A percentile compares a stretch with the other conserved stretches of the same genome.
Evolutionary conservation across 179 eudicot species (phyloP).

Genomic region (Silene noctiflora): DNA sequence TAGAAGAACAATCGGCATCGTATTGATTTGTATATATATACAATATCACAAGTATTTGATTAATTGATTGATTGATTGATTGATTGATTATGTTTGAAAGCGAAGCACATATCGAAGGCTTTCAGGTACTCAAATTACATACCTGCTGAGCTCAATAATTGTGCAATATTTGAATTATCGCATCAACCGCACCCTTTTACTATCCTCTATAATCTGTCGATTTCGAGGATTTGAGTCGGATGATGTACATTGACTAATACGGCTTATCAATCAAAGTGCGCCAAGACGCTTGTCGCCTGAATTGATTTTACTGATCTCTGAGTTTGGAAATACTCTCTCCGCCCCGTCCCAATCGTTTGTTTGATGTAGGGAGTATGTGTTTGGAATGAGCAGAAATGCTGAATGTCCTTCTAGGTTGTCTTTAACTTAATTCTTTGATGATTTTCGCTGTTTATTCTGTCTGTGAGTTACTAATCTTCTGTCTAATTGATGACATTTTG

Average conservation of each 20-base stretch:
- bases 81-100: background rate
- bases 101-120: constrained; percentile 44
- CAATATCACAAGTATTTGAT: no score
- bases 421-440: background rate
- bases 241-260: constrained; percentile 4
- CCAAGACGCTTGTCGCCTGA: no score
- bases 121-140: constrained; percentile 19
- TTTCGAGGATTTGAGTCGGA: constrained; percentile 7
- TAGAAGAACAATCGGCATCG: no score
- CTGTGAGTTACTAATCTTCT: background rate
- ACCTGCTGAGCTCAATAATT: constrained; percentile 41
- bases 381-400: no score
- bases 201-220: background rate
- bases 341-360: no score
- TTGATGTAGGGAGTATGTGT: no score
- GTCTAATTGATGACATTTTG: background rate
- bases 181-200: background rate
- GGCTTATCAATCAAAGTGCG: no score
- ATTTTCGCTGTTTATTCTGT: background rate
- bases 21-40: no score
- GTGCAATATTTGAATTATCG: constrained; percentile 26
- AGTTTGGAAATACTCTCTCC: no score
- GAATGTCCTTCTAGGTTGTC: no score
- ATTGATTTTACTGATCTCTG: no score
- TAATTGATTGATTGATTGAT: background rate